A percentile compares a stretch with the other conserved stretches of the same genome.
Evolutionary conservation across 352 stramenopile species (phyloP).

Genomic region (Phytophthora aleatoria): DNA sequence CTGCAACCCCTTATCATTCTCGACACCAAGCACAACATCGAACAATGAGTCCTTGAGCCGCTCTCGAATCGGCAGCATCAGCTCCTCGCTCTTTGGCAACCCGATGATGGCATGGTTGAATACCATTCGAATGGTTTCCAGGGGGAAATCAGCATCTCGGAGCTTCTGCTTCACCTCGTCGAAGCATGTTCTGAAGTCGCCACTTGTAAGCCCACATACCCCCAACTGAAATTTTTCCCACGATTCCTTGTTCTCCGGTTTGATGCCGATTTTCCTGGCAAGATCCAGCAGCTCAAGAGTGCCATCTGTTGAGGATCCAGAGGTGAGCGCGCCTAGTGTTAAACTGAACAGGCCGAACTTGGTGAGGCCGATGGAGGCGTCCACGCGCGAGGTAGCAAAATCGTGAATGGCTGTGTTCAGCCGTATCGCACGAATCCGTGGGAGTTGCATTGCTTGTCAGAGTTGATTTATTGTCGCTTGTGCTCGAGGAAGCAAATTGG

Average conservation of each 20-base stretch:
- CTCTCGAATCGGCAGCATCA: background rate
- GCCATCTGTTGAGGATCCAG: background rate
- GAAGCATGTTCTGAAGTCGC: constrained; percentile 8
- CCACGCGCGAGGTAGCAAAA: background rate
- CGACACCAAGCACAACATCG: background rate
- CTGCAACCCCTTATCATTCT: background rate
- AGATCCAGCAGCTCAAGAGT: constrained; percentile 1
- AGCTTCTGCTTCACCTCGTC: constrained; percentile 8
- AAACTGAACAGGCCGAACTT: constrained; percentile 11
- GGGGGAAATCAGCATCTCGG: background rate
- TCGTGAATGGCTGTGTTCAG: background rate
- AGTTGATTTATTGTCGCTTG: background rate
- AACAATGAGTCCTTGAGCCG: background rate
- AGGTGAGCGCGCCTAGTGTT: constrained; percentile 6
- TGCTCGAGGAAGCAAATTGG: constrained; percentile 9
- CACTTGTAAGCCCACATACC: constrained; percentile 1
- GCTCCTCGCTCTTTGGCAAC: constrained; percentile 1
- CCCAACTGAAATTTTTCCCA: constrained; percentile 1
- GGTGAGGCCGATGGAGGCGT: constrained; percentile 7
- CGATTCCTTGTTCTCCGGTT: background rate
- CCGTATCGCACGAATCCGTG: background rate
- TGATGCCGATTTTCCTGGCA: background rate
- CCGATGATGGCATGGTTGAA: constrained; percentile 11
- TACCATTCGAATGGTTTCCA: constrained; percentile 3
- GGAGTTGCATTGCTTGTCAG: background rate